Evolutionary conservation across 495 filamentous ascomycete species (phyloP).

Genomic region (Trichodelitschia bisporula): DNA sequence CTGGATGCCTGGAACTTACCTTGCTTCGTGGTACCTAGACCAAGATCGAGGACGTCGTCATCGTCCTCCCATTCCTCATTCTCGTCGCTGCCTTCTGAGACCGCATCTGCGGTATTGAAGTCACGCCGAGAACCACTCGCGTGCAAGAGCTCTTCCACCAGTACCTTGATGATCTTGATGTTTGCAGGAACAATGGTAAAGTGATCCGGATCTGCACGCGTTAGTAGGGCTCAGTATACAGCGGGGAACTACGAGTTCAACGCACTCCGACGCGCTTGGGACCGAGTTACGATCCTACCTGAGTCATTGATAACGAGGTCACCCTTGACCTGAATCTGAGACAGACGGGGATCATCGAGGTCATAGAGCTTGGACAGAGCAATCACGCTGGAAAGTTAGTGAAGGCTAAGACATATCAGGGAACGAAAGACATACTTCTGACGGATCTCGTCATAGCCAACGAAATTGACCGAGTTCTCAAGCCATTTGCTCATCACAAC

Average conservation of each 20-base stretch:
- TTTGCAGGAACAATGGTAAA: constrained; percentile 73
- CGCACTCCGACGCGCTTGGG: constrained; percentile 50
- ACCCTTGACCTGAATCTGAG: constrained; percentile 60
- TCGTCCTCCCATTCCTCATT: constrained; percentile 77
- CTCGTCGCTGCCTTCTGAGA: constrained; percentile 26
- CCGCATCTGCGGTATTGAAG: constrained; percentile 12
- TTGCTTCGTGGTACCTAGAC: constrained; percentile 14
- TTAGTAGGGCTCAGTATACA: not conserved
- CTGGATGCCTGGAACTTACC: not conserved
- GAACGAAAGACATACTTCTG: constrained; percentile 41
- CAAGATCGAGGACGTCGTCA: constrained; percentile 47
- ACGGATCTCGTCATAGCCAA: constrained; percentile 86
- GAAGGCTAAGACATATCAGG: not conserved
- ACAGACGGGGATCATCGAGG: constrained; percentile 59
- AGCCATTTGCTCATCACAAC: constrained; percentile 89
- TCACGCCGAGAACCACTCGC: constrained; percentile 18
- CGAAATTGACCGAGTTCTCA: constrained; percentile 86
- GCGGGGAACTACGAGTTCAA: no score
- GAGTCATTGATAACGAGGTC: constrained; percentile 56
- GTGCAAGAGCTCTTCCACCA: constrained; percentile 66
- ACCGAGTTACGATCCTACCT: constrained; percentile 79
- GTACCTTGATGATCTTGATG: constrained; percentile 87
- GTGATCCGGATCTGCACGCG: constrained; percentile 57
- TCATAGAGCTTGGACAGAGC: constrained; percentile 74
- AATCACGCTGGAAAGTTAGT: constrained; percentile 33